Percentiles rank a stretch among this genome's conserved stretches.
Conservation (phyloP, 345 rosid species). For the Salix purpurea region DNA sequence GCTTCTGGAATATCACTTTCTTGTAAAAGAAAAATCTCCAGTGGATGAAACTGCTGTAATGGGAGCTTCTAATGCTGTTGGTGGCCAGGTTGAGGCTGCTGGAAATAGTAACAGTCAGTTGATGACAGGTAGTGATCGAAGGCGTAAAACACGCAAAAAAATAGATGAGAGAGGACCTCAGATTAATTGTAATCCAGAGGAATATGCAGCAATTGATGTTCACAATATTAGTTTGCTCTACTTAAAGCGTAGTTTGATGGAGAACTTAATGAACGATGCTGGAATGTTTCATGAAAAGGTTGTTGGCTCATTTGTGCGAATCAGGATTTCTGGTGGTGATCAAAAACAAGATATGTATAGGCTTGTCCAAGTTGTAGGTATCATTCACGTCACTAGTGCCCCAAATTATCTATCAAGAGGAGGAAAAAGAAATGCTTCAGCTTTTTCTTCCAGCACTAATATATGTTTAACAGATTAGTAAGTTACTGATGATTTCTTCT, state of each 20-base stretch:
- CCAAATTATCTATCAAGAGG: slow-evolving; percentile 13
- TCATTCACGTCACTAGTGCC: slow-evolving; percentile 16
- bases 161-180: slow-evolving; percentile 42
- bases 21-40: slow-evolving; percentile 42
- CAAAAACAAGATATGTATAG: slow-evolving; percentile 67
- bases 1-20: slow-evolving; percentile 78
- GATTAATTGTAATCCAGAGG: slow-evolving; percentile 36
- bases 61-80: slow-evolving; percentile 32
- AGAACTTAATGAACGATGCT: slow-evolving; percentile 58
- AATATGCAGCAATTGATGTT: slow-evolving; percentile 77
- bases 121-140: slow-evolving; percentile 38
- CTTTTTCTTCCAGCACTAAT: not conserved
- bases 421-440: slow-evolving; percentile 6
- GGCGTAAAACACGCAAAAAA: slow-evolving; percentile 47
- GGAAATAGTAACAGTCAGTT: slow-evolving; percentile 27
- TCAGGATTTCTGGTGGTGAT: slow-evolving; percentile 58
- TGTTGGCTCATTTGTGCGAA: slow-evolving; percentile 82
- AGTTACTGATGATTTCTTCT: slow-evolving; percentile 13
- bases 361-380: slow-evolving; percentile 93
- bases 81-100: slow-evolving; percentile 30
- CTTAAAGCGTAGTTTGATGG: slow-evolving; percentile 63
- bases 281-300: slow-evolving; percentile 67
- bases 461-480: slow-evolving; percentile 4
- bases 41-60: slow-evolving; percentile 26
- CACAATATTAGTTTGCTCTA: slow-evolving; percentile 75